Percentiles rank a stretch among this genome's conserved stretches.
These are phyloP conservation scores for Talaromyces verruculosus DNA, from an alignment of 2,329 filamentous ascomycete species.

Conservation along the genomic window DNA sequence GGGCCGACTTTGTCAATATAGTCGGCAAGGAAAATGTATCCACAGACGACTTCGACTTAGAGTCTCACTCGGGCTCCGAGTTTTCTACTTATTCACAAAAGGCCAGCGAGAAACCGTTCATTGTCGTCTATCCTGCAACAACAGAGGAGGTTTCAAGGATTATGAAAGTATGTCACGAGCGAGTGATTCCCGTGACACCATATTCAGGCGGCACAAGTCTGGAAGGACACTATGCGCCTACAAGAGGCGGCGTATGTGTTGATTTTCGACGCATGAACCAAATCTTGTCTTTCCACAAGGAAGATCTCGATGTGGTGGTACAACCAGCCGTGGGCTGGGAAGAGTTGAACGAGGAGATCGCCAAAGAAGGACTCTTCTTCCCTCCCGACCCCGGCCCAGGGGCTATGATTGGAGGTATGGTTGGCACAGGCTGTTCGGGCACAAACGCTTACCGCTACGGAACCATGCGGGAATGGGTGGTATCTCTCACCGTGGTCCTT, in stretches of 20 bases:
- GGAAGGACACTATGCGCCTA: slow-evolving; percentile 85
- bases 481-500: slow-evolving; percentile 81
- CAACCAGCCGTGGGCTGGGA: slow-evolving; percentile 88
- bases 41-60: slow-evolving; percentile 54
- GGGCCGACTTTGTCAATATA: slow-evolving; percentile 62
- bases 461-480: slow-evolving; percentile 92
- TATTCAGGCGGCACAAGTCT: slow-evolving; percentile 87
- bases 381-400: slow-evolving; percentile 88
- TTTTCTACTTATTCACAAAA: slow-evolving; percentile 58
- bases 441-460: slow-evolving; percentile 92
- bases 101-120: slow-evolving; percentile 46
- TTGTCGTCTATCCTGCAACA: slow-evolving; percentile 72
- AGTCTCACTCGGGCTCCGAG: slow-evolving; percentile 60
- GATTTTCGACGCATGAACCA: slow-evolving; percentile 85
- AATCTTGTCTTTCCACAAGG: slow-evolving; percentile 73
- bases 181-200: slow-evolving; percentile 79
- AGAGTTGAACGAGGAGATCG: slow-evolving; percentile 73
- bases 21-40: slow-evolving; percentile 65
- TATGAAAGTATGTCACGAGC: slow-evolving; percentile 81
- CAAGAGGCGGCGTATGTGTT: slow-evolving; percentile 77
- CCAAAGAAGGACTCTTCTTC: slow-evolving; percentile 77
- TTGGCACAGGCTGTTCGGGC: slow-evolving; percentile 58
- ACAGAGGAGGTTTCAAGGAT: slow-evolving; percentile 84
- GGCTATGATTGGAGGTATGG: slow-evolving; percentile 80
- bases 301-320: slow-evolving; percentile 73